Conservation (phyloP, 306 rosid species). For the Pterocarpus santalinus region DNA sequence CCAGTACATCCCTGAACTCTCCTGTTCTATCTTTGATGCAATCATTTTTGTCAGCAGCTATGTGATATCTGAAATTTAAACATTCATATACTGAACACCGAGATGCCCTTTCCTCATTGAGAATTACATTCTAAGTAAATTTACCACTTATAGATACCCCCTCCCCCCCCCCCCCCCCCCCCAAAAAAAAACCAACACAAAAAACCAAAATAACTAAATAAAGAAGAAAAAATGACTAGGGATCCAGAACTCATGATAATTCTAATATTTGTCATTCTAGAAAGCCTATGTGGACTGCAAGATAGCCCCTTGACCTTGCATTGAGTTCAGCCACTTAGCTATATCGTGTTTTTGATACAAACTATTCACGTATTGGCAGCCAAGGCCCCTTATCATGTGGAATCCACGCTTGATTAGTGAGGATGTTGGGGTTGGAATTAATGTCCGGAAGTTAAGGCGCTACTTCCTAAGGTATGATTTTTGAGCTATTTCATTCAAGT, state of each 20-base stretch:
- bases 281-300: slow-evolving; percentile 26
- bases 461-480: slow-evolving; percentile 79
- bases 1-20: slow-evolving; percentile 65
- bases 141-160: not conserved
- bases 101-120: slow-evolving; percentile 11
- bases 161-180: not conserved
- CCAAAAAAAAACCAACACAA: too few species aligned
- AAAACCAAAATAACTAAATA: not conserved
- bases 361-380: slow-evolving; percentile 60
- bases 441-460: slow-evolving; percentile 83
- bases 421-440: slow-evolving; percentile 96
- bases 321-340: not conserved
- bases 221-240: not conserved
- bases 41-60: slow-evolving; percentile 26
- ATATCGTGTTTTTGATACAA: slow-evolving; percentile 7
- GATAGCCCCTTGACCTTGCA: slow-evolving; percentile 7
- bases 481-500: slow-evolving; percentile 16
- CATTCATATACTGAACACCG: slow-evolving; percentile 33
- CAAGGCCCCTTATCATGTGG: slow-evolving; percentile 98
- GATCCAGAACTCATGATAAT: not conserved
- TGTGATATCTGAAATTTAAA: slow-evolving; percentile 40
- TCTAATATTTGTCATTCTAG: slow-evolving; percentile 27
- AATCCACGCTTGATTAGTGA: slow-evolving; percentile 91
- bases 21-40: slow-evolving; percentile 26
- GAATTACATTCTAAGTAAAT: slow-evolving; percentile 24